Evolutionary conservation across 129 eudicot genomes (phyloP), one percentile per base, ranked within the genome.

Genomic region (Flaveria bidentis): DNA sequence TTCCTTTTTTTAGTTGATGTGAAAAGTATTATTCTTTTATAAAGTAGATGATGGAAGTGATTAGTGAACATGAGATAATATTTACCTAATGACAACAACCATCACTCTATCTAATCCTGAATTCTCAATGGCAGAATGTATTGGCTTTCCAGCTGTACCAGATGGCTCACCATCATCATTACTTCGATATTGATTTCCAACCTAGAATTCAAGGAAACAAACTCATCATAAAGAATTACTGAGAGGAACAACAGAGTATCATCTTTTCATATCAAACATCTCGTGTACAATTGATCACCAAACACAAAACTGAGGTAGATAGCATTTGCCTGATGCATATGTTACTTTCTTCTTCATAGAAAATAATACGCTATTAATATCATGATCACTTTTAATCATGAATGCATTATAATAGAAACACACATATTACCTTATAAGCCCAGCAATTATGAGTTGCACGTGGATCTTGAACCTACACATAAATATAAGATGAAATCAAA

Each of bases 91-190:
- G 49, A 94, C 96, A 57, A 94, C 97, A 56, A 94, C 96, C 98
- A 91, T 94, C 69, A 94, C 89, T 83, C 98, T 79, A 75, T 91
- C 98, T 65, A 91, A 84, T 66, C 98, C 97, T 41, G 97, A 94
- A 30, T 93, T 87, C 17, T 60, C 93, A 65, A 94, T 94, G 8
- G 97, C 97, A 49, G 96, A 94, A 81, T 80, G 84, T 65, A 94
- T 94, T 10, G 98, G 98, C 73, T 89, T 94, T 18, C 98, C 98
- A 77, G 98, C 97, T 58, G 98, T 94, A 64, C 98, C 97, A 45
- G 98, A 91, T 57, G 98, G 98, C 78, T 94, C 98, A 33, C 98
- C 98, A 28, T 94, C 98, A 86, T 94, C 98, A 50, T 88, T 91
- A 76, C 91, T 88, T 76, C 98, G 81, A 61, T 73, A 91, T 52